These are phyloP conservation scores for Calophaca sinica DNA, from an alignment of 306 rosid species.

Conservation along the genomic window DNA sequence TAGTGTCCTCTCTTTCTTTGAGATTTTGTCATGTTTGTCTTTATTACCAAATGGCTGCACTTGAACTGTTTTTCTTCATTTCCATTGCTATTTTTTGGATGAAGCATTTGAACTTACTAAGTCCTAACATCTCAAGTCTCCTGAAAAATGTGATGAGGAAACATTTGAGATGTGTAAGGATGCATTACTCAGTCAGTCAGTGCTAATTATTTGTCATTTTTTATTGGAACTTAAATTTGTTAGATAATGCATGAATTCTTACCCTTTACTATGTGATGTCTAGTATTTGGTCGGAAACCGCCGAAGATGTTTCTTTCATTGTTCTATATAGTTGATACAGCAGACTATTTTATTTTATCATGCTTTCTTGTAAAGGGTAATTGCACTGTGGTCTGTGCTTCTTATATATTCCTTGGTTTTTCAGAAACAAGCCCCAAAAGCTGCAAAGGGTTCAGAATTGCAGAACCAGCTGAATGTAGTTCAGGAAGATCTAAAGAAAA, in stretches of 20 bases:
- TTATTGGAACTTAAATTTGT: neutral
- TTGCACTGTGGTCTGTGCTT: constrained; percentile 8
- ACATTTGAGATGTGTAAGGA: constrained; percentile 1
- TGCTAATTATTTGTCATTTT: constrained; percentile 30
- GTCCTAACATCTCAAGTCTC: constrained; percentile 23
- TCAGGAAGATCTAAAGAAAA: constrained; percentile 89
- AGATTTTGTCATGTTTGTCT: neutral
- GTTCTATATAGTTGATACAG: neutral
- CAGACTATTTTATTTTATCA: constrained; percentile 10
- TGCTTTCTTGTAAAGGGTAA: constrained; percentile 22
- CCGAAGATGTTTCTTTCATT: neutral
- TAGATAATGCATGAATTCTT: constrained; percentile 28
- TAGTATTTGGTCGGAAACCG: constrained; percentile 33
- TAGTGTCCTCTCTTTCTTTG: constrained; percentile 20
- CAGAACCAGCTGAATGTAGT: constrained; percentile 69
- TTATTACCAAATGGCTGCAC: constrained; percentile 18
- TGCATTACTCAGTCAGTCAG: neutral
- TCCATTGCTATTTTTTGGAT: constrained; percentile 13
- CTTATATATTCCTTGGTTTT: constrained; percentile 16
- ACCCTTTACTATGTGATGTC: neutral
- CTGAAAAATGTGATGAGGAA: constrained; percentile 11
- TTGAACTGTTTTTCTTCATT: constrained; percentile 22
- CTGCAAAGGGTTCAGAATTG: constrained; percentile 72
- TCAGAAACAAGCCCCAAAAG: constrained; percentile 71
- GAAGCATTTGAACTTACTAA: constrained; percentile 34